phyloP scores from a whole-genome alignment of 345 rosid genomes.

The rapeseed (Brassica napus) region DNA sequence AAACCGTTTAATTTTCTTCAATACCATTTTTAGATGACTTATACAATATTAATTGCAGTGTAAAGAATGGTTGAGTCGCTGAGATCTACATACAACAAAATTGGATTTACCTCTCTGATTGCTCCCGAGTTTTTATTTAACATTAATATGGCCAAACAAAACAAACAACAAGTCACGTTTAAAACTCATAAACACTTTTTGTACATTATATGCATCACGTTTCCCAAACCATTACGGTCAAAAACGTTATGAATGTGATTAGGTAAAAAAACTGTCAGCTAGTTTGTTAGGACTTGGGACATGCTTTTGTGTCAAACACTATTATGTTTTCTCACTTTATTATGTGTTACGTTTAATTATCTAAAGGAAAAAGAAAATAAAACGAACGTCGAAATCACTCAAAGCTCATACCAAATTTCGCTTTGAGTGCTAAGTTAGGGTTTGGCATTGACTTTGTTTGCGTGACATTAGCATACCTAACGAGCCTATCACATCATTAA shows the following conservation, averaged over 20 bases:
- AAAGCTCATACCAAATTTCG: slow-evolving; percentile 34
- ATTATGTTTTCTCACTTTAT: too few relatives aligned
- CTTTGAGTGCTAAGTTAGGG: slow-evolving; percentile 41
- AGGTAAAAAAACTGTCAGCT: not conserved
- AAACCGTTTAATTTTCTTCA: not conserved
- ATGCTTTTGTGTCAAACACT: too few relatives aligned
- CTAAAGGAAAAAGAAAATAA: not conserved
- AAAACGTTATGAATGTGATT: slow-evolving; percentile 30
- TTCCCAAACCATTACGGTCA: not conserved
- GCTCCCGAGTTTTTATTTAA: not conserved
- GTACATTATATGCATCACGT: not conserved
- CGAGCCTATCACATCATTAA: slow-evolving; percentile 21
- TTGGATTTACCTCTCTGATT: too few relatives aligned
- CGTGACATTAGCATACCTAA: slow-evolving; percentile 32
- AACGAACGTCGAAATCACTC: slow-evolving; percentile 41
- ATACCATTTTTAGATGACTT: not conserved
- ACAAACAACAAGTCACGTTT: slow-evolving; percentile 8
- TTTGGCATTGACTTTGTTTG: slow-evolving; percentile 37
- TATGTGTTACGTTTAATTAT: not conserved
- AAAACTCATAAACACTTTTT: not conserved
- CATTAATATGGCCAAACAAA: not conserved
- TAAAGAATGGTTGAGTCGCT: not conserved
- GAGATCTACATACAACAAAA: not conserved
- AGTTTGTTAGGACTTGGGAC: slow-evolving; percentile 10
- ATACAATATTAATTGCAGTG: not conserved